These are phyloP conservation scores for Ustilago cynodontis DNA, from an alignment of 1,284 basidiomycete species.

Conservation along the genomic window DNA sequence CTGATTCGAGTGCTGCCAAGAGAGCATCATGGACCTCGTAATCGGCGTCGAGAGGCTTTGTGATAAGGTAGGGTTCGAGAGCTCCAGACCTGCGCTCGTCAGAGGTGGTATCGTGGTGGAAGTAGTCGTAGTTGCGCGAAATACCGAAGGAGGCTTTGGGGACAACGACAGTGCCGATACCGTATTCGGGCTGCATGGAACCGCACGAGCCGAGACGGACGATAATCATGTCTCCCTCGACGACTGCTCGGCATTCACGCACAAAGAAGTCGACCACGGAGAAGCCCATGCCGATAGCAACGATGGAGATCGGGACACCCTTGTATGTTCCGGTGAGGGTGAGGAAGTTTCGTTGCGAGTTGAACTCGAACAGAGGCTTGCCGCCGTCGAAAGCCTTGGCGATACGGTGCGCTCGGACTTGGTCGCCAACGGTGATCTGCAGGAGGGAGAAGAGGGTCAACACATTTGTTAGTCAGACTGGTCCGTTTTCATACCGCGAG, in stretches of 20 bases:
- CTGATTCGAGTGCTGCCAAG: slow-evolving; percentile 39
- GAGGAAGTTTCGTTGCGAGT: slow-evolving; percentile 82
- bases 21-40: slow-evolving; percentile 72
- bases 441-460: background rate
- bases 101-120: slow-evolving; percentile 43
- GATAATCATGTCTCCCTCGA: slow-evolving; percentile 81
- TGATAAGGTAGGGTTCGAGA: slow-evolving; percentile 77
- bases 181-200: slow-evolving; percentile 76
- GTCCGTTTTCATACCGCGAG: no score
- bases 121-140: slow-evolving; percentile 81
- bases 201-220: slow-evolving; percentile 74
- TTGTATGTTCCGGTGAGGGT: slow-evolving; percentile 83
- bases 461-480: background rate
- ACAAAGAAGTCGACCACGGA: slow-evolving; percentile 79
- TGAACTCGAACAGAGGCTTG: slow-evolving; percentile 74
- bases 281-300: slow-evolving; percentile 84
- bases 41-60: slow-evolving; percentile 78
- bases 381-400: slow-evolving; percentile 76
- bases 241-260: slow-evolving; percentile 81
- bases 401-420: slow-evolving; percentile 77
- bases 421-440: slow-evolving; percentile 79
- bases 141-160: slow-evolving; percentile 79
- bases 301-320: slow-evolving; percentile 78
- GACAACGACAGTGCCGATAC: slow-evolving; percentile 80
- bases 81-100: slow-evolving; percentile 37